phyloP scores from a whole-genome alignment of 2,329 filamentous ascomycete genomes.

The Pseudogymnoascus destructans region DNA sequence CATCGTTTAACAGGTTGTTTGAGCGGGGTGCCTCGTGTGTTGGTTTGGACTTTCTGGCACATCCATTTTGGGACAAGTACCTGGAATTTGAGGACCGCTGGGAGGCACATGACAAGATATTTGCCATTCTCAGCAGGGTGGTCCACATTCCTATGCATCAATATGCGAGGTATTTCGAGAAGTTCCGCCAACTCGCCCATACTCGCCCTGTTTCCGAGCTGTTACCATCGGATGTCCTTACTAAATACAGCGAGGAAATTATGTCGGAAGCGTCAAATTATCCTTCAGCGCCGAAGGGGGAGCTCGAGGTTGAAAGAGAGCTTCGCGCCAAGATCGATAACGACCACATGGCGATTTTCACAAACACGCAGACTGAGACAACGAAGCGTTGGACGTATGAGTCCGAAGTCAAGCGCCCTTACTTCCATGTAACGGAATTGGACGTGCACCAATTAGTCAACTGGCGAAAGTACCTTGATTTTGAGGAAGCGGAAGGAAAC shows the following conservation, averaged over 20 bases:
- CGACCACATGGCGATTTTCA: slow-evolving; percentile 69
- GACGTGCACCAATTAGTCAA: slow-evolving; percentile 74
- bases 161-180: slow-evolving; percentile 88
- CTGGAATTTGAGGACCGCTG: slow-evolving; percentile 91
- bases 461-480: slow-evolving; percentile 95
- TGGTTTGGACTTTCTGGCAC: slow-evolving; percentile 83
- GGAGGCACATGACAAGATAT: slow-evolving; percentile 73
- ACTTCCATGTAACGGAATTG: slow-evolving; percentile 91
- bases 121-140: slow-evolving; percentile 67
- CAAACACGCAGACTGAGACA: slow-evolving; percentile 71
- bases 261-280: slow-evolving; percentile 47
- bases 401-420: slow-evolving; percentile 85
- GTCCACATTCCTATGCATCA: slow-evolving; percentile 90
- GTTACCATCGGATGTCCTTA: slow-evolving; percentile 52
- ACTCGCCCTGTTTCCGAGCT: slow-evolving; percentile 61
- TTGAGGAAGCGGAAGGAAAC: slow-evolving; percentile 77
- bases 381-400: slow-evolving; percentile 92
- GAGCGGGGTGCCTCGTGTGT: slow-evolving; percentile 77
- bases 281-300: slow-evolving; percentile 43
- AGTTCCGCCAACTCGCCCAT: slow-evolving; percentile 67
- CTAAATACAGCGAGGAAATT: slow-evolving; percentile 58
- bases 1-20: slow-evolving; percentile 53
- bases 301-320: slow-evolving; percentile 72
- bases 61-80: slow-evolving; percentile 98
- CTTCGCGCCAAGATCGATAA: slow-evolving; percentile 67